A percentile compares a stretch with the other conserved stretches of the same genome.
Conservation (phyloP, 805 yeast species). For the Candida dendrica region DNA sequence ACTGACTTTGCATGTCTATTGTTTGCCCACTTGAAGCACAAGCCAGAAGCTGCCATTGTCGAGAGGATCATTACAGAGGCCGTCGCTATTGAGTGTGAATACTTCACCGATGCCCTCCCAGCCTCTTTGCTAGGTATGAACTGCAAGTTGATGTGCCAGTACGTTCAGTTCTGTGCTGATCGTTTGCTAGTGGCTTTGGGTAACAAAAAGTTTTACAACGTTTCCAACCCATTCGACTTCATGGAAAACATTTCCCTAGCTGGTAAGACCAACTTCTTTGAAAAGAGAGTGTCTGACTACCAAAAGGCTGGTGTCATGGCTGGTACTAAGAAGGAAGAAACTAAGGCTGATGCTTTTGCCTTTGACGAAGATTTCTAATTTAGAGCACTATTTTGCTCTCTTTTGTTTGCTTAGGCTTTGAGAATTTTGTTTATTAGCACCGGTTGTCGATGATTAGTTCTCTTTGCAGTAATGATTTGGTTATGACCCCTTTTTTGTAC, state of each 20-base stretch:
- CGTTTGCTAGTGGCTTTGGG: conserved; percentile 89
- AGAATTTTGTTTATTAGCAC: too few relatives aligned
- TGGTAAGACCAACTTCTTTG: conserved; percentile 98
- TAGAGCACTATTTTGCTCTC: too few relatives aligned
- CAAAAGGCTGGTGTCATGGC: conserved; percentile 99
- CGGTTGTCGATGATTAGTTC: too few relatives aligned
- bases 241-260: conserved; percentile 98
- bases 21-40: conserved; percentile 86
- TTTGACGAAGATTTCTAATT: conserved; percentile 89
- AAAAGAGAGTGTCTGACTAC: conserved; percentile 97
- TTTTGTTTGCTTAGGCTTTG: too few relatives aligned
- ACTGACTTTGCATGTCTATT: conserved; percentile 96
- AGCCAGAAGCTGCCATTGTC: conserved; percentile 75
- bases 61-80: conserved; percentile 91
- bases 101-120: conserved; percentile 92
- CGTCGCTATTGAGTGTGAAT: conserved; percentile 88
- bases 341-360: conserved; percentile 53
- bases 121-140: conserved; percentile 93
- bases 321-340: conserved; percentile 42
- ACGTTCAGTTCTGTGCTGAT: conserved; percentile 96
- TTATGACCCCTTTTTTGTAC: too few relatives aligned
- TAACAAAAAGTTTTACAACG: conserved; percentile 81
- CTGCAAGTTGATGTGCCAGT: conserved; percentile 88
- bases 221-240: conserved; percentile 91
- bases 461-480: too few relatives aligned